Evolutionary conservation across 768 basidiomycete species (phyloP).

Genomic region (Lactifluus subvellereus): DNA sequence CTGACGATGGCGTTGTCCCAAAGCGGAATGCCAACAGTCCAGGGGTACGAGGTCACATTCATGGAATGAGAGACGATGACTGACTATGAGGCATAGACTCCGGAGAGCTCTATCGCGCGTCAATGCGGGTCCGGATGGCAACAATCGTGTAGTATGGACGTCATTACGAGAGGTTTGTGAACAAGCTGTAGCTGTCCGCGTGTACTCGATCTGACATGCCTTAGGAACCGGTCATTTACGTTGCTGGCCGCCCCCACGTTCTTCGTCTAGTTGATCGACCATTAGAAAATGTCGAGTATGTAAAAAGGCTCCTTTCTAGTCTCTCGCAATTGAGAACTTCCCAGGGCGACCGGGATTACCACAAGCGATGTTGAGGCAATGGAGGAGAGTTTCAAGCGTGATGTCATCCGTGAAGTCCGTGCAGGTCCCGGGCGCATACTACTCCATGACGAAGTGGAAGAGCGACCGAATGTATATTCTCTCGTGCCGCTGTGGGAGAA

Average conservation of each 20-base stretch:
- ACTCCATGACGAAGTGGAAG: slow-evolving; percentile 94
- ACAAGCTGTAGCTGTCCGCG: slow-evolving; percentile 18
- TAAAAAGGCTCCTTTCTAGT: not conserved
- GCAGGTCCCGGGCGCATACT: slow-evolving; percentile 70
- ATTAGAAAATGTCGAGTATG: slow-evolving; percentile 91
- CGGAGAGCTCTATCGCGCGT: slow-evolving; percentile 74
- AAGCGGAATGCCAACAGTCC: slow-evolving; percentile 92
- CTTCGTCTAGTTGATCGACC: slow-evolving; percentile 83
- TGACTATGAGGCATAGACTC: slow-evolving; percentile 41
- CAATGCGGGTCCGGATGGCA: slow-evolving; percentile 72
- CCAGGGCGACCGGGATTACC: slow-evolving; percentile 88
- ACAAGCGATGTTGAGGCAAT: slow-evolving; percentile 87
- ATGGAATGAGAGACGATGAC: slow-evolving; percentile 1
- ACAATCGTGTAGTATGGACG: slow-evolving; percentile 85
- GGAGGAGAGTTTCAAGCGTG: slow-evolving; percentile 83
- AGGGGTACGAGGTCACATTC: slow-evolving; percentile 49
- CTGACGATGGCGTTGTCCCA: slow-evolving; percentile 24
- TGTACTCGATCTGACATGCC: slow-evolving; percentile 16
- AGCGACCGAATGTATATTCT: slow-evolving; percentile 80
- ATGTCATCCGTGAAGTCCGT: slow-evolving; percentile 78
- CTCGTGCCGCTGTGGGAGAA: slow-evolving; percentile 96
- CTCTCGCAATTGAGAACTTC: not conserved
- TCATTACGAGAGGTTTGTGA: slow-evolving; percentile 73
- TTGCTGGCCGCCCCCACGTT: slow-evolving; percentile 84
- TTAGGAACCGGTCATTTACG: slow-evolving; percentile 89